Evolutionary conservation across 2,329 filamentous ascomycete genomes (phyloP).

Genomic region (Ascocoryne sarcoides): DNA sequence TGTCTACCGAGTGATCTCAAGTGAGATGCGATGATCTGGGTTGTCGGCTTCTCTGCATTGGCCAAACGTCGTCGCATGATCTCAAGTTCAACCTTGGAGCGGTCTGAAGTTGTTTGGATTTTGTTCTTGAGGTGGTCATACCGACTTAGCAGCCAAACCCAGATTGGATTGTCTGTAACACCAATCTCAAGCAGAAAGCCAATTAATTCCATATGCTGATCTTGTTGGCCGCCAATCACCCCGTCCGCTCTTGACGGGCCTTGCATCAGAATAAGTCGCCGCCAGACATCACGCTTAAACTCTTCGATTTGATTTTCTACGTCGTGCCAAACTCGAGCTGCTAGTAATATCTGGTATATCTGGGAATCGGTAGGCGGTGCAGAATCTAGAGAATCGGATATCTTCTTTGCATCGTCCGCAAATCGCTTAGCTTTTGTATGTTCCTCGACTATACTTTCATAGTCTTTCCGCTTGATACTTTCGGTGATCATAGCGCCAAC

Average conservation of each 20-base stretch:
- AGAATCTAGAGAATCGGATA: conserved; percentile 49
- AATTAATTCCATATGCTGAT: conserved; percentile 87
- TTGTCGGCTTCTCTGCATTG: conserved; percentile 59
- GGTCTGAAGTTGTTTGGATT: conserved; percentile 70
- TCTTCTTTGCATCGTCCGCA: conserved; percentile 64
- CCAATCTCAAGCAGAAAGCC: conserved; percentile 83
- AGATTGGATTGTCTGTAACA: conserved; percentile 92
- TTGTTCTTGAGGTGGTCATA: conserved; percentile 85
- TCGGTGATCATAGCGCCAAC: conserved; percentile 69
- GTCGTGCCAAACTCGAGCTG: conserved; percentile 91
- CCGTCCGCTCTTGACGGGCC: conserved; percentile 33
- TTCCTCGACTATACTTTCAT: conserved; percentile 78
- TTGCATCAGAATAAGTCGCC: conserved; percentile 63
- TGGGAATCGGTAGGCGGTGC: conserved; percentile 65
- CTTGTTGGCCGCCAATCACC: conserved; percentile 43
- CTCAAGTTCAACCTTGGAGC: conserved; percentile 87
- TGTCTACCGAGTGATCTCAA: conserved; percentile 66
- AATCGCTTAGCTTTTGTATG: conserved; percentile 77
- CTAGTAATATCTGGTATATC: conserved; percentile 77
- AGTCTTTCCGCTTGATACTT: conserved; percentile 83
- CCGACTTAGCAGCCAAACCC: conserved; percentile 86
- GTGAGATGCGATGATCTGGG: conserved; percentile 63
- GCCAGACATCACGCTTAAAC: conserved; percentile 89
- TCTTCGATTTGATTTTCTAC: conserved; percentile 76
- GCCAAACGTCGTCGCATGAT: conserved; percentile 76